Base-by-base conservation (phyloP, 805 yeast genomes). In the Hanseniaspora guilliermondii region DNA sequence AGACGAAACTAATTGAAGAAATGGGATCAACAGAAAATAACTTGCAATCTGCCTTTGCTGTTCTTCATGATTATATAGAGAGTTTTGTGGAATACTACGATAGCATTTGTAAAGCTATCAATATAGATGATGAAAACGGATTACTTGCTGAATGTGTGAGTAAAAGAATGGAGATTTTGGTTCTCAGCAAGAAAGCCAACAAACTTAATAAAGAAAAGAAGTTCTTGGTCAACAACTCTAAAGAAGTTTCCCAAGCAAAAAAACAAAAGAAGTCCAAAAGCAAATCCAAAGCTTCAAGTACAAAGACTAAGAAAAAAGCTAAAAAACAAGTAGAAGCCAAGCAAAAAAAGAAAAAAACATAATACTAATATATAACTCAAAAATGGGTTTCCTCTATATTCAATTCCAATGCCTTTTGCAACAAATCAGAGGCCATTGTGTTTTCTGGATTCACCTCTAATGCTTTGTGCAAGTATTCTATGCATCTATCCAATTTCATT, bases 351-450 rank as follows among this genome's bases (percentile, higher is more conserved):
- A 9, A 4, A 24, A 22, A 37, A 24, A 8, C 24, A 47, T 16
- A 47, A 47, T 22, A 16, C 4, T 21, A 17, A 17, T 22, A 32
- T 30, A 21, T 32, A 45, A 11, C 17, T 14, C n/a, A 27, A 4
- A 30, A 14, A 32, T 38, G 19, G n/a, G 4, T 22, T n/a, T 8
- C 35, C n/a, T 37, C 25, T 12, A 64, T 61, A 64, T 83, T 83
- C 30, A 76, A 71, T 57, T 82, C 88, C 49, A 84, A 69, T 3
- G 97, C 96, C 58, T 94, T 76, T 59, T 79, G 79, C 57, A 93
- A 70, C 46, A 93, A 68, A 62, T 91, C 97, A 11, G 79, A 72
- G 0, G 97, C 93, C 17, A 88, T 83, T 0, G 91, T 84, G 64
- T 91, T 96, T 41, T 80, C 76, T 1, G 95, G 89, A 9, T 79